phyloP scores from a whole-genome alignment of 2,329 filamentous ascomycete genomes.

The Colletotrichum tamarilloi region DNA sequence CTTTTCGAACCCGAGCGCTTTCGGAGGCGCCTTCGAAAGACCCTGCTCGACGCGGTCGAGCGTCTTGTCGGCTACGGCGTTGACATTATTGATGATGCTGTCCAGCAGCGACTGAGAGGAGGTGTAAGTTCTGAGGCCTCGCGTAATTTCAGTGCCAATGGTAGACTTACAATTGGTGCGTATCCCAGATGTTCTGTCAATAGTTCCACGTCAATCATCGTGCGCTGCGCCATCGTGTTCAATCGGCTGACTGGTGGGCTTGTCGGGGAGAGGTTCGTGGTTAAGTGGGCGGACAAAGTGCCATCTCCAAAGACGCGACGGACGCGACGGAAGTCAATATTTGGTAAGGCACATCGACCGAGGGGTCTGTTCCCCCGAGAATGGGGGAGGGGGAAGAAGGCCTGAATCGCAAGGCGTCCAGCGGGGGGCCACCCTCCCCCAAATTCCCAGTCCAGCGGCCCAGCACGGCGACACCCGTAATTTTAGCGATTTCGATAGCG shows the following conservation, averaged over 20 bases:
- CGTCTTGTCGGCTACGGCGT: slow-evolving; percentile 90
- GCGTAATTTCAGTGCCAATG: not conserved
- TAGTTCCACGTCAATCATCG: slow-evolving; percentile 70
- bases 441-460: slow-evolving; percentile 3
- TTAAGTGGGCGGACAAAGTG: not conserved
- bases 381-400: not conserved
- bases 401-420: slow-evolving; percentile 34
- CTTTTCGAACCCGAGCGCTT: slow-evolving; percentile 80
- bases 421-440: not conserved
- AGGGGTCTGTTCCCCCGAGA: not conserved
- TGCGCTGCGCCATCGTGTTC: slow-evolving; percentile 39
- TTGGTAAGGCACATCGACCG: slow-evolving; percentile 9
- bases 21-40: slow-evolving; percentile 78
- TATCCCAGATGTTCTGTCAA: slow-evolving; percentile 97
- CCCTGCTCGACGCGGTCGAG: slow-evolving; percentile 89
- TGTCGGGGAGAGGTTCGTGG: not conserved
- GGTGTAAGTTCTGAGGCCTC: slow-evolving; percentile 19
- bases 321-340: slow-evolving; percentile 36
- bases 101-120: slow-evolving; percentile 83
- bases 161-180: slow-evolving; percentile 80
- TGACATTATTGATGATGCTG: slow-evolving; percentile 97
- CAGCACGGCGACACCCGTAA: not conserved
- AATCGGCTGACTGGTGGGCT: not conserved
- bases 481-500: slow-evolving; percentile 7
- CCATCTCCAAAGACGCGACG: slow-evolving; percentile 26